Percentiles rank a stretch among this genome's conserved stretches.
phyloP scores from a whole-genome alignment of 73 alveolate genomes.

The Tetrahymena elliotti region DNA sequence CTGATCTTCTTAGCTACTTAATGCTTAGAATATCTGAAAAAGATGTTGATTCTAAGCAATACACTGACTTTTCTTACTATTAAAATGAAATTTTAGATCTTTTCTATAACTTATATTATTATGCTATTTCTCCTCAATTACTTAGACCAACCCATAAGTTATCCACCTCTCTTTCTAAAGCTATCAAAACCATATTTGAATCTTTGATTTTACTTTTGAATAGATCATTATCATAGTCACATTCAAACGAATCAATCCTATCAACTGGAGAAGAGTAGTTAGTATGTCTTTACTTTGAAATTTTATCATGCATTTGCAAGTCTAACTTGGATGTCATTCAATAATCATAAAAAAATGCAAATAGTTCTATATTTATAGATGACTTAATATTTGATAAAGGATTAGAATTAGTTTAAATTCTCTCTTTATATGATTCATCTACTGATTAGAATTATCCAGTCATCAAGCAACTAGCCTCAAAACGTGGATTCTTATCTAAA shows the following conservation, averaged over 20 bases:
- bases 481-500: background rate
- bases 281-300: background rate
- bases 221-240: background rate
- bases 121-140: background rate
- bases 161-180: background rate
- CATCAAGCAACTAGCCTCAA: background rate
- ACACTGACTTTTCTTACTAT: background rate
- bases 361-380: background rate
- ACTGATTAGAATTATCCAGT: background rate
- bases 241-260: background rate
- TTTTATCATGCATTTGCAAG: background rate
- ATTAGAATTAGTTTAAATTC: background rate
- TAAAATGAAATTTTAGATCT: background rate
- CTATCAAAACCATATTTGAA: background rate
- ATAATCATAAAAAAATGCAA: background rate
- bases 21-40: background rate
- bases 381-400: background rate
- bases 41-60: background rate
- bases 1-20: background rate
- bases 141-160: background rate
- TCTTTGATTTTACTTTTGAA: background rate
- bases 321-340: background rate
- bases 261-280: background rate
- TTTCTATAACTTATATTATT: background rate
- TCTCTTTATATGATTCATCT: background rate